Base-by-base conservation (phyloP, 179 eudicot species). In the Beta corolliflora region DNA sequence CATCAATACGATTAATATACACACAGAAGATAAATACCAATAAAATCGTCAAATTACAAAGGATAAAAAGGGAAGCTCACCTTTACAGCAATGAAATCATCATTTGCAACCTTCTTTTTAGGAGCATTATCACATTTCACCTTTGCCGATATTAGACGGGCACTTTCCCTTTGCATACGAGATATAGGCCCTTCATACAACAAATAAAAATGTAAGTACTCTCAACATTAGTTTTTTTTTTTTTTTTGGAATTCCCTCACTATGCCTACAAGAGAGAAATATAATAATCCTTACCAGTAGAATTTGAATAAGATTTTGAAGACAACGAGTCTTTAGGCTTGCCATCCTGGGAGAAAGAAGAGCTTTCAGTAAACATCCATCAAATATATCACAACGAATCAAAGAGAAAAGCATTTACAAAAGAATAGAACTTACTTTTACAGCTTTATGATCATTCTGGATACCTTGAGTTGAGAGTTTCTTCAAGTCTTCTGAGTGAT, bases 261-360 rank as follows among this genome's bases (percentile, higher is more conserved):
- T 5, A 45, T 36, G 45, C 48, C 21, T 23, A 13, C n/a, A 21
- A 74, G 29, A 36, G 2, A 75, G 1, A 15, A 16, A 7, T 36
- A 75, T 12, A 56, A 44, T 5, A n/a, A 56, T 67, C 21, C 86
- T 81, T 80, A 90, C 93, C 91, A 82, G 79, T 79, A 63, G 63
- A 81, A 63, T 83, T 86, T 6, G 80, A 84, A 79, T 79, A 64
- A 52, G 83, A 82, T 83, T 74, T 68, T 79, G 81, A 59, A 74
- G 73, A 76, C 60, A 70, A 58, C 75, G 72, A 74, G 36, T 14
- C 71, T 59, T 60, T 81, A 64, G 76, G 68, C 44, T 59, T 63
- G 56, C 29, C 77, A 70, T 75, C 85, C 81, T 67, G 45, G 36
- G 78, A 8, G n/a, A 52, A 72, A 56, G 46, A 55, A 59, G 68